A percentile compares a stretch with the other conserved stretches of the same genome.
Evolutionary conservation across 2,329 filamentous ascomycete species (phyloP).

Genomic region (Penicillium sp.): DNA sequence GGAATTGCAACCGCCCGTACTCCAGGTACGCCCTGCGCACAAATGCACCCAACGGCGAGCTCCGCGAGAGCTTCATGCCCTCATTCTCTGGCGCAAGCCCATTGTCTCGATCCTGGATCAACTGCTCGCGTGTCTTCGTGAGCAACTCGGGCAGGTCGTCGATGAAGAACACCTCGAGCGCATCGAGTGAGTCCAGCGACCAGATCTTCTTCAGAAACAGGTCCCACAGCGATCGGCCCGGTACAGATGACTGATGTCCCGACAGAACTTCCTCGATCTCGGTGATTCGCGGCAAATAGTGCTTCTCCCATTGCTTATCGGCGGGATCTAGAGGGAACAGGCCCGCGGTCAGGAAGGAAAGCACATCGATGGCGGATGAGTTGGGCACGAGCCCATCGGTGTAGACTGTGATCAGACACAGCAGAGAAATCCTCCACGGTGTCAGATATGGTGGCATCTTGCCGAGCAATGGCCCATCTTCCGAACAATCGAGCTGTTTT

Average conservation of each 20-base stretch:
- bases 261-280: slow-evolving; percentile 53
- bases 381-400: slow-evolving; percentile 68
- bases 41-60: slow-evolving; percentile 80
- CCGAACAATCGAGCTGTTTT: background rate
- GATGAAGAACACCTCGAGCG: slow-evolving; percentile 75
- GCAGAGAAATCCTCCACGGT: slow-evolving; percentile 81
- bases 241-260: slow-evolving; percentile 55
- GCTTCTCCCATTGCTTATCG: slow-evolving; percentile 31
- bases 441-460: slow-evolving; percentile 80
- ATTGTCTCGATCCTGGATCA: slow-evolving; percentile 57
- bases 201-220: slow-evolving; percentile 79
- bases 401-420: slow-evolving; percentile 81
- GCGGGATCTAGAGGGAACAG: slow-evolving; percentile 53
- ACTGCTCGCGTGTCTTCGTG: slow-evolving; percentile 63
- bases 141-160: slow-evolving; percentile 57
- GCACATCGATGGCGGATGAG: slow-evolving; percentile 69
- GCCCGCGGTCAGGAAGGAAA: slow-evolving; percentile 77
- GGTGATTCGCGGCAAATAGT: slow-evolving; percentile 41
- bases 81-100: slow-evolving; percentile 52
- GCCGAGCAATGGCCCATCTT: slow-evolving; percentile 16
- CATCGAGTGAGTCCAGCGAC: slow-evolving; percentile 79
- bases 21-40: slow-evolving; percentile 76
- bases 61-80: slow-evolving; percentile 65
- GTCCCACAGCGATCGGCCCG: slow-evolving; percentile 85
- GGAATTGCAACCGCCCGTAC: slow-evolving; percentile 76